Conservation (phyloP, 208 protist species). For the Herpetomonas samuelpessoai region DNA sequence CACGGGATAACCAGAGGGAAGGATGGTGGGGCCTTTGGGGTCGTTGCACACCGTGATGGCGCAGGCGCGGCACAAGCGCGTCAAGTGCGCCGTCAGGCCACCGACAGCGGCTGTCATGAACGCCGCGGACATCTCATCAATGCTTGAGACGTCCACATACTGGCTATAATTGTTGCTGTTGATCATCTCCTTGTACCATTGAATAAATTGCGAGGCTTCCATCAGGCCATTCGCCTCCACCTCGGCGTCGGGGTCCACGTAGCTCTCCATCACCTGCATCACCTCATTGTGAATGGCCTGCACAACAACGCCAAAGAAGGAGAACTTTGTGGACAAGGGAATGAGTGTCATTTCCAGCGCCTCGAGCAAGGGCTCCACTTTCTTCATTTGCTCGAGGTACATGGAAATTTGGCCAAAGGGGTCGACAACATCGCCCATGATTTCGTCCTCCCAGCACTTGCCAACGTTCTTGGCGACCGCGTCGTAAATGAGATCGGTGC, state of each 20-base stretch:
- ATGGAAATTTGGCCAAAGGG: conserved; percentile 62
- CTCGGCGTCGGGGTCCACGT: conserved; percentile 43
- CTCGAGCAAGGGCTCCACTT: conserved; percentile 71
- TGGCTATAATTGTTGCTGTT: conserved; percentile 52
- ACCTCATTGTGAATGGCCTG: conserved; percentile 65
- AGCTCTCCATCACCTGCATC: conserved; percentile 67
- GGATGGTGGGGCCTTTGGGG: conserved; percentile 44
- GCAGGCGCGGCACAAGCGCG: conserved; percentile 68
- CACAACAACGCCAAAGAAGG: conserved; percentile 77
- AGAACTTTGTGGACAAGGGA: conserved; percentile 70
- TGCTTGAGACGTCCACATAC: conserved; percentile 52
- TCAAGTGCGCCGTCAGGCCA: conserved; percentile 72
- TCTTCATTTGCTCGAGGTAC: conserved; percentile 87
- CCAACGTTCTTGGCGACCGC: conserved; percentile 57
- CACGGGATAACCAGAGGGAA: conserved; percentile 55
- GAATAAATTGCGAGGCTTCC: conserved; percentile 77
- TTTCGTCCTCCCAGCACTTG: conserved; percentile 78
- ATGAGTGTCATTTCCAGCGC: conserved; percentile 82
- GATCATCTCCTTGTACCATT: conserved; percentile 87
- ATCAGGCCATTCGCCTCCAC: conserved; percentile 71
- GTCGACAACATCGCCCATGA: conserved; percentile 80
- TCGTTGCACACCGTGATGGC: conserved; percentile 62
- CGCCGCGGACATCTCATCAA: conserved; percentile 62
- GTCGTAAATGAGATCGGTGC: conserved; percentile 35
- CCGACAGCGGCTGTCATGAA: conserved; percentile 76